Evolutionary conservation across 768 basidiomycete species (phyloP), one percentile per base, ranked within the genome.

Genomic region (Baorangia bicolor): DNA sequence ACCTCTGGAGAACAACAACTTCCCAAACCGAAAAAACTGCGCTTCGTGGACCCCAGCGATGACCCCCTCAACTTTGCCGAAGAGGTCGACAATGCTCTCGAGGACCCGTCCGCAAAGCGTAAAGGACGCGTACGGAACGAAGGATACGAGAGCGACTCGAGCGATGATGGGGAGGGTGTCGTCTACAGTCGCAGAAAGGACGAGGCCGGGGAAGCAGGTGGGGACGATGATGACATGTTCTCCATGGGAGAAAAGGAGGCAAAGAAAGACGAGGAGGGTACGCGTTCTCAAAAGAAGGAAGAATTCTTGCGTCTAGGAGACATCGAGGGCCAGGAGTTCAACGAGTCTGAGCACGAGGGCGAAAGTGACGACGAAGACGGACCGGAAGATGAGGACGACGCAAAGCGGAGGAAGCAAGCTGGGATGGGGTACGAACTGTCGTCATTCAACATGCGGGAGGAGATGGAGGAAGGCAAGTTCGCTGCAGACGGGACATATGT

Each of bases 401-500:
- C 80, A n/a, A 81, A 82, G 64, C 81, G 86, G 63, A 75, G 80
- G 67, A 85, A 82, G 75, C 92, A 91, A 71, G 84, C 79, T 37
- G 89, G 88, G 13, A 98, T 99, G 96, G 97, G 96, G 2, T 96
- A 76, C 73, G 90, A 95, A 67, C 63, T 99, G 11, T 94, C 91
- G 4, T 90, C 92, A 27, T 99, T 99, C 84, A 96, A 99, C 72
- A 98, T 99, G 96, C 88, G 94, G 60, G 89, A 92, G 64, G 97
- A 99, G 79, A 95, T 98, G 89, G 88, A 93, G 67, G 96, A 98
- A 74, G 97, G 97, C 37, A 92, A 94, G 68, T 98, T 99, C 76
- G 87, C 92, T 5, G 90, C 90, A 56, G 96, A 98, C 67, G 97
- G 97, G 44, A 89, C 73, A 64, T 93, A 94, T 68, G 85, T 90